These are phyloP conservation scores for Ogataea ganodermae DNA, from an alignment of 805 yeast species.

Conservation along the genomic window DNA sequence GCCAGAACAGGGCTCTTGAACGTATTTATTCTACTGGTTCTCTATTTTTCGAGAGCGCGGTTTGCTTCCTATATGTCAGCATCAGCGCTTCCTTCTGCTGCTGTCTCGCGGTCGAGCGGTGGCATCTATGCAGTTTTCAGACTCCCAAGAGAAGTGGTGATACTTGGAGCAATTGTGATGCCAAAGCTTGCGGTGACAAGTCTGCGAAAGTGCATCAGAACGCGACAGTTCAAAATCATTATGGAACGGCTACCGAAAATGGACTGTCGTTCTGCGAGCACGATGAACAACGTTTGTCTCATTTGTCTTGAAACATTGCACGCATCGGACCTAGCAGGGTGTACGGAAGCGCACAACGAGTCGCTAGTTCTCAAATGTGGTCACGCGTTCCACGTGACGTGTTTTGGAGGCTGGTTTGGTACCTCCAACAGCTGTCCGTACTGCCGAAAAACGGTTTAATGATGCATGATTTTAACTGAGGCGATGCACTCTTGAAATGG, in stretches of 20 bases:
- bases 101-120: not conserved
- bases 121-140: constrained; percentile 5
- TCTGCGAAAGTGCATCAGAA: constrained; percentile 17
- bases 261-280: constrained; percentile 8
- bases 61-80: constrained; percentile 1
- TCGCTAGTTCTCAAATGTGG: constrained; percentile 34
- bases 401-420: constrained; percentile 44
- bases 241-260: constrained; percentile 13
- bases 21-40: constrained; percentile 10
- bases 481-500: constrained; percentile 8
- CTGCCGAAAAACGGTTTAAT: constrained; percentile 34
- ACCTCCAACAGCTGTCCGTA: constrained; percentile 44
- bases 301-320: constrained; percentile 21
- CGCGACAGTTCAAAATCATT: constrained; percentile 18
- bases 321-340: not conserved
- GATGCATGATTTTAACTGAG: no score
- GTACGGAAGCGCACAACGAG: constrained; percentile 1
- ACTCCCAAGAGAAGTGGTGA: constrained; percentile 8
- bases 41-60: constrained; percentile 14
- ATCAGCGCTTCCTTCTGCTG: not conserved
- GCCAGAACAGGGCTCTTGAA: constrained; percentile 16
- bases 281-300: constrained; percentile 19
- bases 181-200: constrained; percentile 15
- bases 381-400: constrained; percentile 42
- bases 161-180: constrained; percentile 10